Evolutionary conservation across 2,329 filamentous ascomycete genomes (phyloP).

Genomic region (Lecanoromycetidae sp.): DNA sequence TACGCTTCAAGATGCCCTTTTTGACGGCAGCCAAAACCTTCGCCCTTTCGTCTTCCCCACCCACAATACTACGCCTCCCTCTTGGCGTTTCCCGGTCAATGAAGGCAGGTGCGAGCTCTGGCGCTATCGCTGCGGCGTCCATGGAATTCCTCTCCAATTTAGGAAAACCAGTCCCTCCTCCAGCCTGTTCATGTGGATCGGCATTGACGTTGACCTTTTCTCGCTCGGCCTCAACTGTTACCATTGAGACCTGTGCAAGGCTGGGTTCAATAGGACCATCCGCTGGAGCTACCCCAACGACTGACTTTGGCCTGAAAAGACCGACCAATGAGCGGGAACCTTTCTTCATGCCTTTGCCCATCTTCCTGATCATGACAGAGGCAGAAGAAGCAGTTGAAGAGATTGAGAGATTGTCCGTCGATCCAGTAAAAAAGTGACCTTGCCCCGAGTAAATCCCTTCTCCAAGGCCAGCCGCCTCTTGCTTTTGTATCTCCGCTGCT

Average conservation of each 20-base stretch:
- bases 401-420: slow-evolving; percentile 87
- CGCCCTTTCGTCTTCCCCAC: slow-evolving; percentile 77
- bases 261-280: slow-evolving; percentile 58
- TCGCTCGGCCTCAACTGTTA: slow-evolving; percentile 87
- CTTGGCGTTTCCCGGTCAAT: slow-evolving; percentile 42
- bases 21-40: slow-evolving; percentile 85
- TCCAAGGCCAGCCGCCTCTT: slow-evolving; percentile 84
- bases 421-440: slow-evolving; percentile 72
- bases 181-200: slow-evolving; percentile 53
- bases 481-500: slow-evolving; percentile 76
- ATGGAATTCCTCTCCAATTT: slow-evolving; percentile 72
- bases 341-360: slow-evolving; percentile 98
- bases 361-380: slow-evolving; percentile 92
- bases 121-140: slow-evolving; percentile 44
- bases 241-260: slow-evolving; percentile 81
- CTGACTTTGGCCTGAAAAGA: slow-evolving; percentile 86
- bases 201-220: slow-evolving; percentile 68
- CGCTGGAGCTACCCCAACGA: slow-evolving; percentile 62
- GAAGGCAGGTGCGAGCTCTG: slow-evolving; percentile 25
- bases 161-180: slow-evolving; percentile 69
- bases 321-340: slow-evolving; percentile 81
- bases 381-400: slow-evolving; percentile 82
- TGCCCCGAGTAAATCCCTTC: slow-evolving; percentile 86
- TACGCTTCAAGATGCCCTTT: slow-evolving; percentile 92
- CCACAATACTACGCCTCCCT: slow-evolving; percentile 65